Conservation (phyloP, 768 basidiomycete species). For the Tylopilus felleus region DNA sequence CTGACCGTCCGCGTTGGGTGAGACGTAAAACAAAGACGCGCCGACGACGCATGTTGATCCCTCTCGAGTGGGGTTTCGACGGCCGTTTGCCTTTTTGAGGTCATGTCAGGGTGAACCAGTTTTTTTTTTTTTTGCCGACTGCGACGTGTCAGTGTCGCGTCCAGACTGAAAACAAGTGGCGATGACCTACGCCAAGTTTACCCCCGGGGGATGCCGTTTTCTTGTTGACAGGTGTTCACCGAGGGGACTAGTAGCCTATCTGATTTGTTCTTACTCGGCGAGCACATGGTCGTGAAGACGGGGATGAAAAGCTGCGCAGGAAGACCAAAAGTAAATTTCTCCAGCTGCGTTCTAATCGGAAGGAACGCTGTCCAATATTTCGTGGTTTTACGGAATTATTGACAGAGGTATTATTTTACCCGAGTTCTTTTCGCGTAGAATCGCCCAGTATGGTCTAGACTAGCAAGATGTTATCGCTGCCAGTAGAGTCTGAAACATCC, state of each 20-base stretch:
- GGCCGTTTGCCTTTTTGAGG: neutral
- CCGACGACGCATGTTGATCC: constrained; percentile 21
- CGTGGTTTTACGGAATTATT: constrained; percentile 16
- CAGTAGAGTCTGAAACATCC: constrained; percentile 13
- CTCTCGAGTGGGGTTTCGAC: neutral
- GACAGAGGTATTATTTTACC: neutral
- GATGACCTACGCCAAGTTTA: neutral
- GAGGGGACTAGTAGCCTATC: neutral
- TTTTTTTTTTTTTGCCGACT: constrained; percentile 1
- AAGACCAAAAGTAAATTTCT: neutral
- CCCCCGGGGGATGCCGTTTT: constrained; percentile 3
- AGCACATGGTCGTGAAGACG: constrained; percentile 3
- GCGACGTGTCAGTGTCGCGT: neutral
- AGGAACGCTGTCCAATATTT: neutral
- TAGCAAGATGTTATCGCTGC: neutral
- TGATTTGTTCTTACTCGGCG: neutral
- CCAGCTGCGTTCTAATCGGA: constrained; percentile 5
- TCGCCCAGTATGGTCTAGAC: constrained; percentile 18
- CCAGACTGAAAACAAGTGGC: neutral
- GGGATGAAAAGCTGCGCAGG: constrained; percentile 3
- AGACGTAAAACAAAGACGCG: constrained; percentile 23
- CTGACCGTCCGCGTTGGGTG: neutral
- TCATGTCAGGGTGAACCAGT: neutral
- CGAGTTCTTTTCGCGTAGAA: constrained; percentile 11
- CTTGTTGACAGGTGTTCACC: constrained; percentile 4